These are phyloP conservation scores for Sarocladium strictum DNA, from an alignment of 2,329 filamentous ascomycete species.

Conservation along the genomic window DNA sequence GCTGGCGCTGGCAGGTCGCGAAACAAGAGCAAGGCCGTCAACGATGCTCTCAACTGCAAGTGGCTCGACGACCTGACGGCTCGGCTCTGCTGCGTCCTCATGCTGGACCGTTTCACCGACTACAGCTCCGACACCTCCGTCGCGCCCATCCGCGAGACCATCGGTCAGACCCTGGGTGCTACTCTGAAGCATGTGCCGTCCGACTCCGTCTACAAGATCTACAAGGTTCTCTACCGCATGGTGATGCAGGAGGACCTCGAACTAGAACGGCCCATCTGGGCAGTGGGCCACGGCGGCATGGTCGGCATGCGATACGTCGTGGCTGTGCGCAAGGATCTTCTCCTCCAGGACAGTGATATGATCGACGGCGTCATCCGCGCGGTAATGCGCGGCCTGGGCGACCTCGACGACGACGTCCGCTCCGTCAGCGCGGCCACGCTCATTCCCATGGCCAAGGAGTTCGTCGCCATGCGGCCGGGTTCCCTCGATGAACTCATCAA, in stretches of 20 bases:
- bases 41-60: constrained; percentile 70
- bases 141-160: constrained; percentile 90
- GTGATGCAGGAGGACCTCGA: constrained; percentile 84
- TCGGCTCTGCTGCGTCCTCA: constrained; percentile 88
- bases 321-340: constrained; percentile 85
- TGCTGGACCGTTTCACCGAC: constrained; percentile 95
- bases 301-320: constrained; percentile 93
- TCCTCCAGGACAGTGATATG: constrained; percentile 75
- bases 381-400: constrained; percentile 90
- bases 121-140: constrained; percentile 97
- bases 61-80: constrained; percentile 97
- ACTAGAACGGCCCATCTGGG: constrained; percentile 74
- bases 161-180: constrained; percentile 88
- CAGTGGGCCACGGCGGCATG: constrained; percentile 97
- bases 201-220: constrained; percentile 75
- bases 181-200: constrained; percentile 78
- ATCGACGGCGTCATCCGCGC: constrained; percentile 89
- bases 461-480: constrained; percentile 75
- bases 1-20: constrained; percentile 74
- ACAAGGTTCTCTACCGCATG: constrained; percentile 77
- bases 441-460: constrained; percentile 92
- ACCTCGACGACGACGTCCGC: constrained; percentile 90
- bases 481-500: constrained; percentile 78
- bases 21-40: constrained; percentile 65
- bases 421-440: constrained; percentile 96